Evolutionary conservation across 805 yeast species (phyloP), one percentile per base, ranked within the genome.

Genomic region (Ogataea degrootiae): DNA sequence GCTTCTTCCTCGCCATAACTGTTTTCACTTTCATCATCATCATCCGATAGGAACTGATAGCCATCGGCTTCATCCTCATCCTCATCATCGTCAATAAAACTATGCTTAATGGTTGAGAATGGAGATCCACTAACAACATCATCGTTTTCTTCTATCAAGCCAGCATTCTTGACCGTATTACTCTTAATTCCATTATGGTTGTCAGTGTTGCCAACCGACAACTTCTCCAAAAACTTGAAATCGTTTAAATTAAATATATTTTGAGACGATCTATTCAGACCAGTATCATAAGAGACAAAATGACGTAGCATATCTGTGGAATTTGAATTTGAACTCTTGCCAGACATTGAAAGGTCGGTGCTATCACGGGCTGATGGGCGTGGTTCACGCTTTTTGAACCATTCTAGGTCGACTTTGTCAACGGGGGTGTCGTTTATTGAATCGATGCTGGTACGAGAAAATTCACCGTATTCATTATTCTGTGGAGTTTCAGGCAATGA

Each of bases 261-360:
- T 6, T 47, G 31, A 19, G 38, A 33, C 12, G 31, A 26, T 34
- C 39, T 45, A 12, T 52, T 49, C 40, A 65, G 49, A 6, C 63
- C 69, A 1, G 65, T 60, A 39, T 65, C 69, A 47, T 58, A 55
- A 1, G 70, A 66, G 12, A 53, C 58, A 48, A 61, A 62, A 47
- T 66, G 69, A 42, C 66, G 48, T n/a, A 66, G 48, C 34, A 39
- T 37, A 1, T 50, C 53, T 16, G 17, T 26, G 26, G 45, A 41
- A 14, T 23, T 31, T 2, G 21, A 5, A 12, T 12, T 26, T 14
- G 53, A 46, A 11, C 45, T 23, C 5, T 36, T 21, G 26, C 44
- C 39, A 5, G 16, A 9, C 21, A 33, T 33, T 11, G n/a, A 15
- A 9, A 9, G 14, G 6, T 16, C 9, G 1, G 16, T n/a, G 31